Percentiles rank a stretch among this genome's conserved stretches.
phyloP scores from a whole-genome alignment of 495 filamentous ascomycete species.

The Hyaloscypha bicolor region DNA sequence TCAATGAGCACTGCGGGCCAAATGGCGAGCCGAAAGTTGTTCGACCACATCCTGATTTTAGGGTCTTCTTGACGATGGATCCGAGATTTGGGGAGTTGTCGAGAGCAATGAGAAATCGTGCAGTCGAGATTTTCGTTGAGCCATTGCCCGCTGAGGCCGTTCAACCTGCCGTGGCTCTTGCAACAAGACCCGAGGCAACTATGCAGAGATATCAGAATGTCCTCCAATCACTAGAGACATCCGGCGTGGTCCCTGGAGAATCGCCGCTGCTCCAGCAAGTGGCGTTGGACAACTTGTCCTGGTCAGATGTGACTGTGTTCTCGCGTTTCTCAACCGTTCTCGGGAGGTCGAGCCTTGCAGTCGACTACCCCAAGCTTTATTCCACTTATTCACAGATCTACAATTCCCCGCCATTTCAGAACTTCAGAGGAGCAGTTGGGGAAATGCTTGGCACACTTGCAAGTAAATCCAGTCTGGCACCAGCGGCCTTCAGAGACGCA shows the following conservation, averaged over 20 bases:
- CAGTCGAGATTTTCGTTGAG: conserved; percentile 83
- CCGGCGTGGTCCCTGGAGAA: conserved; percentile 27
- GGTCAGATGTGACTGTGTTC: conserved; percentile 49
- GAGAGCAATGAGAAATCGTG: conserved; percentile 93
- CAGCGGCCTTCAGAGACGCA: conserved; percentile 40
- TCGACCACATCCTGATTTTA: conserved; percentile 81
- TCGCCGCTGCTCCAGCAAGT: conserved; percentile 13
- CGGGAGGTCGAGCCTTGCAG: background rate
- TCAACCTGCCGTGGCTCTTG: background rate
- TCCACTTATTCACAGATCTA: conserved; percentile 19
- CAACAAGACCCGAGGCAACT: conserved; percentile 19
- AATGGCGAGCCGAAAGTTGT: conserved; percentile 83
- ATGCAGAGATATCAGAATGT: conserved; percentile 25
- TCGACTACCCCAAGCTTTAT: background rate
- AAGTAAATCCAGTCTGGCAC: conserved; percentile 31
- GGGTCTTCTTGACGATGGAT: conserved; percentile 94
- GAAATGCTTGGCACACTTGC: conserved; percentile 22
- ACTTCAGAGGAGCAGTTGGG: conserved; percentile 23
- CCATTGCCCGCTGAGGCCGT: conserved; percentile 13
- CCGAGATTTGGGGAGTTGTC: conserved; percentile 92
- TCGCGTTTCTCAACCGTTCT: conserved; percentile 37
- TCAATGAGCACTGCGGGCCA: conserved; percentile 86
- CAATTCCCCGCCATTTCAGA: conserved; percentile 14
- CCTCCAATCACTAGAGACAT: conserved; percentile 14
- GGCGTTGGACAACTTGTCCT: conserved; percentile 57